Evolutionary conservation across 2,329 filamentous ascomycete species (phyloP).

Genomic region (Colletotrichum tamarilloi): DNA sequence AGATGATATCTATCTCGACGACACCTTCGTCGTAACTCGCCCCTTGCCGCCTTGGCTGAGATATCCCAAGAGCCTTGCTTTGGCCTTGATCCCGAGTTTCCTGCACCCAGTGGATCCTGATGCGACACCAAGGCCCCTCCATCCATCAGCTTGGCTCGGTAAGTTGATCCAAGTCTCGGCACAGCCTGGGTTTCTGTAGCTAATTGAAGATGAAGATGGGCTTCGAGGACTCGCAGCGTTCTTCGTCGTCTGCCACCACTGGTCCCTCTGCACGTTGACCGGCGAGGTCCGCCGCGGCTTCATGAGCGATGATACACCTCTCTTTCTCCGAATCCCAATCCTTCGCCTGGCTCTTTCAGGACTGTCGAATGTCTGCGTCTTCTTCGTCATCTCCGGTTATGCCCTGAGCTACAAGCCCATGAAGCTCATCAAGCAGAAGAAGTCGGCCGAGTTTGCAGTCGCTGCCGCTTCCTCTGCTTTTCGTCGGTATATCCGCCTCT

Average conservation of each 20-base stretch:
- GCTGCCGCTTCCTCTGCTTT: slow-evolving; percentile 62
- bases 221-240: slow-evolving; percentile 1
- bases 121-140: not conserved
- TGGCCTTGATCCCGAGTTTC: not conserved
- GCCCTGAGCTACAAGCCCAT: slow-evolving; percentile 66
- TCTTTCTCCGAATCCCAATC: slow-evolving; percentile 60
- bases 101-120: not conserved
- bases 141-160: not conserved
- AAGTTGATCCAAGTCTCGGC: not conserved
- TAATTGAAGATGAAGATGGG: slow-evolving; percentile 30
- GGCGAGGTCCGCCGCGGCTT: not conserved
- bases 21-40: not conserved
- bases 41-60: not conserved
- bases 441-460: slow-evolving; percentile 50
- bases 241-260: not conserved
- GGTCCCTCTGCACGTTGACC: not conserved
- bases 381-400: slow-evolving; percentile 73
- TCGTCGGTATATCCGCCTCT: slow-evolving; percentile 63
- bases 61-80: not conserved
- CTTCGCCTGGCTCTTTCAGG: slow-evolving; percentile 65
- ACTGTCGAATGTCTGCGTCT: slow-evolving; percentile 67
- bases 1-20: not conserved
- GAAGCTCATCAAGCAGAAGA: slow-evolving; percentile 53
- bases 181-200: not conserved
- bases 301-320: not conserved